Evolutionary conservation across 352 stramenopile species (phyloP).

Genomic region (Phytopythium delawarense): DNA sequence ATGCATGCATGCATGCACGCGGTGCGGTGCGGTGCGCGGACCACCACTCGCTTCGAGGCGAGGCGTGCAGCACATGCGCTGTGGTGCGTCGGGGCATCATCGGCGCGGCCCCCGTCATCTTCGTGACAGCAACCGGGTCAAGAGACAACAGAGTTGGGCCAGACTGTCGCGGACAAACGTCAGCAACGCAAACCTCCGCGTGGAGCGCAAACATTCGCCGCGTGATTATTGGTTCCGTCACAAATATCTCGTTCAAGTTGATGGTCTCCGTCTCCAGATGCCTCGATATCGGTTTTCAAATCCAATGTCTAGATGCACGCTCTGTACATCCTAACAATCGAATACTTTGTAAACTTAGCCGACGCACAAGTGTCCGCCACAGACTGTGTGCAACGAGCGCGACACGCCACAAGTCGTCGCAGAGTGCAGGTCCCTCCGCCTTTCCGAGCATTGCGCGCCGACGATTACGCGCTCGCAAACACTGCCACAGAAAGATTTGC

Average conservation of each 20-base stretch:
- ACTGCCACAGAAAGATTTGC: not conserved
- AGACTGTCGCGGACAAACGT: not conserved
- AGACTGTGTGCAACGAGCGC: not conserved
- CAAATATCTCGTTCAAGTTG: not conserved
- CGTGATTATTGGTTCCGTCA: not conserved
- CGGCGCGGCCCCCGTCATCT: not conserved
- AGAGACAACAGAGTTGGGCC: not conserved
- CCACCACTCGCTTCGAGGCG: too few species aligned
- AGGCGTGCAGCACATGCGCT: not conserved
- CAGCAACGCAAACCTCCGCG: constrained; percentile 3
- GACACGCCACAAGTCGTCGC: not conserved
- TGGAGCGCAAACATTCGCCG: constrained; percentile 4
- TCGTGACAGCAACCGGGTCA: not conserved
- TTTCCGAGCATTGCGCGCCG: not conserved
- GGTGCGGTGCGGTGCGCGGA: too few species aligned
- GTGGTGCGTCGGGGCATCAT: not conserved
- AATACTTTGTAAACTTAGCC: not conserved
- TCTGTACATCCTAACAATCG: not conserved
- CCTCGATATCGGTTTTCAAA: not conserved
- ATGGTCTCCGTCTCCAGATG: not conserved
- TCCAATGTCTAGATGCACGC: not conserved
- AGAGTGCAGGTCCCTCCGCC: constrained; percentile 3
- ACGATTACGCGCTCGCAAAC: not conserved
- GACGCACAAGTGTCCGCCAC: not conserved
- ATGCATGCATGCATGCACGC: too few species aligned